Percentiles rank a stretch among this genome's conserved stretches.
Conservation (phyloP, 139 green algal genomes). For the Chlamydomonas urium region DNA sequence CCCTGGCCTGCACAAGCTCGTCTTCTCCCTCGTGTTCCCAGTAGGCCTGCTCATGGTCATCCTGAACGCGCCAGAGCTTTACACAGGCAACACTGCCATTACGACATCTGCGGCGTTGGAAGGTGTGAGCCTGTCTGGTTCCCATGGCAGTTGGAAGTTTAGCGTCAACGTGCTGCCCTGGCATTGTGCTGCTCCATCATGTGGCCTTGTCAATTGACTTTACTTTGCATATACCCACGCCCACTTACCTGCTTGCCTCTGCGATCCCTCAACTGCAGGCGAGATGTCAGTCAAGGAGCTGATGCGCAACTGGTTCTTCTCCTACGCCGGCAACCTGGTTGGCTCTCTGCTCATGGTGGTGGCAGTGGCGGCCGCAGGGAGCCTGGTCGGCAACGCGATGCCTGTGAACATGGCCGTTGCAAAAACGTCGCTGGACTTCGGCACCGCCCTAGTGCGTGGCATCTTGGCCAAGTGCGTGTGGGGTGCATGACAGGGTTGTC, state of each 20-base stretch:
- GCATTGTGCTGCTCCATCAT: no score
- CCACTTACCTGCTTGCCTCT: no score
- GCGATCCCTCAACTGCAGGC: no score
- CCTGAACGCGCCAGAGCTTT: constrained; percentile 72
- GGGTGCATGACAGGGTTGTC: no score
- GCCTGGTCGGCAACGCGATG: constrained; percentile 37
- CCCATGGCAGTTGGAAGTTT: no score
- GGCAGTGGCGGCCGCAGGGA: constrained; percentile 52
- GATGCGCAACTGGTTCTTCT: constrained; percentile 58
- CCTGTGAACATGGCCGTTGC: constrained; percentile 32
- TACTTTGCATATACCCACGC: no score
- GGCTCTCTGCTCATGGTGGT: constrained; percentile 63
- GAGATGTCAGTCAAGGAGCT: constrained; percentile 32
- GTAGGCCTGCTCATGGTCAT: constrained; percentile 57
- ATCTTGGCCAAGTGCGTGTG: constrained; percentile 85
- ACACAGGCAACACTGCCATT: constrained; percentile 78
- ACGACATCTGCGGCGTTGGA: constrained; percentile 48
- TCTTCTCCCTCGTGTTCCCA: constrained; percentile 51
- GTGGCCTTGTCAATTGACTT: no score
- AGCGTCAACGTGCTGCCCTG: no score
- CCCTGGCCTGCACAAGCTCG: constrained; percentile 53
- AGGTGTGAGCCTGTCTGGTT: no score
- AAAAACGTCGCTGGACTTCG: constrained; percentile 27
- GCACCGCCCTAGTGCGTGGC: constrained; percentile 48
- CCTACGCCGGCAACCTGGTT: constrained; percentile 79